Evolutionary conservation across 306 rosid genomes (phyloP).

Genomic region (Vigna mungo): DNA sequence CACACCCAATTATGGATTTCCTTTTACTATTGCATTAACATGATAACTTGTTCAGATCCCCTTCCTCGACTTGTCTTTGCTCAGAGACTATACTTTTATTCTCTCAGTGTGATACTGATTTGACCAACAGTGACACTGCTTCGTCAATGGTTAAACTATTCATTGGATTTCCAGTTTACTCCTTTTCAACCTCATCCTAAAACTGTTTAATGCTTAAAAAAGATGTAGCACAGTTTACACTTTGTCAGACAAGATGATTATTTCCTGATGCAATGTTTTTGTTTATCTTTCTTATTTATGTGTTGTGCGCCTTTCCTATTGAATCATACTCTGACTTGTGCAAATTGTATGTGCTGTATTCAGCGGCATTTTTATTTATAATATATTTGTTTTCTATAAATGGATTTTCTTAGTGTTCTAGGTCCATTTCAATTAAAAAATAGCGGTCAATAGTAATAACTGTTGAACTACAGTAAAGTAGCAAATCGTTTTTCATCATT

Average conservation of each 20-base stretch:
- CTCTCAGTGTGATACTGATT: slow-evolving; percentile 6
- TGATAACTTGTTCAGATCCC: slow-evolving; percentile 28
- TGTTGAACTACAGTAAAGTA: slow-evolving; percentile 28
- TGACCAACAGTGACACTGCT: slow-evolving; percentile 28
- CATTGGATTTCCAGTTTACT: slow-evolving; percentile 13
- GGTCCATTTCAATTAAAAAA: slow-evolving; percentile 1
- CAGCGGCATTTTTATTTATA: slow-evolving; percentile 31
- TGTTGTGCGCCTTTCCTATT: background rate
- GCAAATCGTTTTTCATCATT: slow-evolving; percentile 17
- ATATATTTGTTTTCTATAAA: slow-evolving; percentile 31
- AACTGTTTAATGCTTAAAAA: slow-evolving; percentile 31
- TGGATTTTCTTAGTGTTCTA: slow-evolving; percentile 39
- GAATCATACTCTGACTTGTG: slow-evolving; percentile 29
- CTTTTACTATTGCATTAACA: slow-evolving; percentile 18
- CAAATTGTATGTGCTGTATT: slow-evolving; percentile 24
- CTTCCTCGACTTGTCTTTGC: slow-evolving; percentile 15
- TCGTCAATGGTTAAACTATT: slow-evolving; percentile 7
- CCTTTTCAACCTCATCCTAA: background rate
- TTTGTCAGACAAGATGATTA: slow-evolving; percentile 37
- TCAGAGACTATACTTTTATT: slow-evolving; percentile 22
- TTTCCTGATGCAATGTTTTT: slow-evolving; percentile 32
- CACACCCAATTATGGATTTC: background rate
- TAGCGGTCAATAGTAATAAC: slow-evolving; percentile 32
- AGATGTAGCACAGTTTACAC: slow-evolving; percentile 34
- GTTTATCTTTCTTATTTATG: slow-evolving; percentile 32